Base-by-base conservation (phyloP, 2,329 filamentous ascomycete genomes). In the Dactylellina cionopaga region DNA sequence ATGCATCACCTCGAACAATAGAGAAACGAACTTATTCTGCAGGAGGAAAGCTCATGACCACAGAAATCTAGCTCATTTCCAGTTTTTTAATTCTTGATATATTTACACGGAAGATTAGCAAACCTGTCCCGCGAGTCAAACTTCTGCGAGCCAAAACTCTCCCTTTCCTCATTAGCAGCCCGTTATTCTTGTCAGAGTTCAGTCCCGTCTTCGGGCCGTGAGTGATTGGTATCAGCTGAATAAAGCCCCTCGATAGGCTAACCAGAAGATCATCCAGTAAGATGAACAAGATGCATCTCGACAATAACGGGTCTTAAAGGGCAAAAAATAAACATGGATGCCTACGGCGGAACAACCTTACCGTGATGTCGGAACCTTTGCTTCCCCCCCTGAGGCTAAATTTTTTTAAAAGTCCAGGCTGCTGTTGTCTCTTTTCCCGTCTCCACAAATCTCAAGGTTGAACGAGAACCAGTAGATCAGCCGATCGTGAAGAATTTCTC, bases 321-420 rank as follows among this genome's bases (percentile, higher is more conserved):
- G 6, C 17, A 22, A 46, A 46, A 17, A 22, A n/a, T n/a, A n/a
- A n/a, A 25, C 41, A 46, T 46, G 41, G 41, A 13, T 46, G 13
- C 41, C 7, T 46, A 9, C 22, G 41, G 22, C 17, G 22, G 41
- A n/a, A 6, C 31, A 33, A n/a, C 7, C 15, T 9, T 5, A 6
- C 33, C 33, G 35, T 7, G 24, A 58, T 19, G 37, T 46, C 41
- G 54, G 54, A 58, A 58, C 54, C 29, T 24, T 19, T 27, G n/a
- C n/a, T n/a, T n/a, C n/a, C n/a, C n/a, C 33, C 51, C 63, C 63
- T 68, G 63, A 68, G 63, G 63, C 63, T 60, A 44, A 68, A 59
- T 44, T 54, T 60, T 44, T n/a, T n/a, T n/a, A n/a, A 59, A 68
- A 33, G 46, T 54, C 35, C 46, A 29, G 63, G n/a, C 24, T 27